Evolutionary conservation across 495 filamentous ascomycete genomes (phyloP).

Genomic region (Sabuloglossum arenarium): DNA sequence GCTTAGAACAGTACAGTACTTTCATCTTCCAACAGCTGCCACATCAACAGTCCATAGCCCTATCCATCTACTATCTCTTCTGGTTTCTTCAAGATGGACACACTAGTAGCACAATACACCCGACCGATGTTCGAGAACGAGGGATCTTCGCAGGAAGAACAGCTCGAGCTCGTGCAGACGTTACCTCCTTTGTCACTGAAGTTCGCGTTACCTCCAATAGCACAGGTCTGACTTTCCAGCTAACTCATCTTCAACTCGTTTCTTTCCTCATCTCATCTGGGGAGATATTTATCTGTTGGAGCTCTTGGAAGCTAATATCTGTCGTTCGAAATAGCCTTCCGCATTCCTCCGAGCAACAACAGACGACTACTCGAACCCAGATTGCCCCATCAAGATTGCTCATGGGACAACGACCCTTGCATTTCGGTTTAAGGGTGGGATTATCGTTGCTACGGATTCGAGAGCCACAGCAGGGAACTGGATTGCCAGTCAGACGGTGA

Average conservation of each 20-base stretch:
- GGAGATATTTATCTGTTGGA: neutral
- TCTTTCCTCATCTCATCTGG: neutral
- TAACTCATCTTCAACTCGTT: neutral
- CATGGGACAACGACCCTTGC: slow-evolving; percentile 98
- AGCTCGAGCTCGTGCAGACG: slow-evolving; percentile 46
- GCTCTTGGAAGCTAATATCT: neutral
- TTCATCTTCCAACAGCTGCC: neutral
- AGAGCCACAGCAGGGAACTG: slow-evolving; percentile 91
- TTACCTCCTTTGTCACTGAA: slow-evolving; percentile 59
- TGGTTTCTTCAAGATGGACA: slow-evolving; percentile 45
- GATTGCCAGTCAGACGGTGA: slow-evolving; percentile 98
- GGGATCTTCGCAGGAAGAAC: slow-evolving; percentile 45
- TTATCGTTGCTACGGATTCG: slow-evolving; percentile 95
- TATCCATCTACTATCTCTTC: neutral
- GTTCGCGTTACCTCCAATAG: slow-evolving; percentile 86
- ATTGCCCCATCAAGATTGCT: slow-evolving; percentile 95
- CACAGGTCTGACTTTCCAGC: slow-evolving; percentile 40
- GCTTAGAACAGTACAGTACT: neutral
- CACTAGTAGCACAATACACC: slow-evolving; percentile 77
- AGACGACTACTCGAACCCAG: slow-evolving; percentile 89
- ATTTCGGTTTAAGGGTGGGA: slow-evolving; percentile 92
- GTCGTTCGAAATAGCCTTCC: slow-evolving; percentile 34
- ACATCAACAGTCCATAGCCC: neutral
- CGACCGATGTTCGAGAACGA: slow-evolving; percentile 51
- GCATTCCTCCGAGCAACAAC: slow-evolving; percentile 92